Evolutionary conservation across 2,329 filamentous ascomycete species (phyloP).

Genomic region (Triangularia setosa): DNA sequence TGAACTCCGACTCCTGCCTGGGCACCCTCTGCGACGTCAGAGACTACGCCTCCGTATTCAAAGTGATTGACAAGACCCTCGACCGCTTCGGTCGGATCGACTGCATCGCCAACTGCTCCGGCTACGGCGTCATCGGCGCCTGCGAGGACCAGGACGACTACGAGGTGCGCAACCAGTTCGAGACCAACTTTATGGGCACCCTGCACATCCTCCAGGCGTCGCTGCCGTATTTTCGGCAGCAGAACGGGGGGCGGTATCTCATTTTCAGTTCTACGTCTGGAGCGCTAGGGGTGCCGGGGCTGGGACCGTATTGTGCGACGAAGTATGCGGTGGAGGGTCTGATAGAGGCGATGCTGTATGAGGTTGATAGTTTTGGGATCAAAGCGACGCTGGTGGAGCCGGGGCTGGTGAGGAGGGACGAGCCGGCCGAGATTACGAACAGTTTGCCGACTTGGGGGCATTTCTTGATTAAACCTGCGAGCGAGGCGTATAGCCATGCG

Average conservation of each 20-base stretch:
- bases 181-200: constrained; percentile 96
- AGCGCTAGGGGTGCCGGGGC: constrained; percentile 84
- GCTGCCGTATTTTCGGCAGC: constrained; percentile 79
- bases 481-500: constrained; percentile 72
- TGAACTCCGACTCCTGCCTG: constrained; percentile 65
- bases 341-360: constrained; percentile 95
- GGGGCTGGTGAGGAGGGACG: constrained; percentile 81
- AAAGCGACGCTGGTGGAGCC: constrained; percentile 92
- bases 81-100: constrained; percentile 77
- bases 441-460: constrained; percentile 82
- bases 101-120: constrained; percentile 88
- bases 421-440: constrained; percentile 54
- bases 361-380: constrained; percentile 86
- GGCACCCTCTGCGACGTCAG: constrained; percentile 88
- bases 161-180: constrained; percentile 92
- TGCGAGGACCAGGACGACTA: constrained; percentile 97
- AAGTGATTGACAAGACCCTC: constrained; percentile 67
- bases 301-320: constrained; percentile 92
- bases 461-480: constrained; percentile 83
- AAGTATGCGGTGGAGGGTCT: constrained; percentile 96
- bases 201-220: constrained; percentile 88
- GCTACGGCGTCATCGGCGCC: constrained; percentile 90
- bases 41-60: constrained; percentile 69
- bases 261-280: constrained; percentile 94
- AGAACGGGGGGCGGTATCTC: constrained; percentile 74